Evolutionary conservation across 306 rosid genomes (phyloP).

Genomic region (Trichosanthes cucumerina): DNA sequence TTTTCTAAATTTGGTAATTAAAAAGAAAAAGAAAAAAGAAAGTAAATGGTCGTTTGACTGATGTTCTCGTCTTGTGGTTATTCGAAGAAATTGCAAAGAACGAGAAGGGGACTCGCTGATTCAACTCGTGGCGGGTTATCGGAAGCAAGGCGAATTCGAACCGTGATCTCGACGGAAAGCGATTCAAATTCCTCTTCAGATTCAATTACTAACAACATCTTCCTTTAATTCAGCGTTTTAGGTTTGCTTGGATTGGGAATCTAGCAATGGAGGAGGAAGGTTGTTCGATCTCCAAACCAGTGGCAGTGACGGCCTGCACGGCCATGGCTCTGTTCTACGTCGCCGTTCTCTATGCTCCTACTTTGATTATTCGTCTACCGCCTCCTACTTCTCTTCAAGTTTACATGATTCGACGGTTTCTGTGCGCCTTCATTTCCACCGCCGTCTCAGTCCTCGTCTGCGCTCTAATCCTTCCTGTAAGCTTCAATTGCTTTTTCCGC

Average conservation of each 20-base stretch:
- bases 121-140: neutral
- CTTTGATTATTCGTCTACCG: constrained; percentile 62
- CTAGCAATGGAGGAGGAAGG: constrained; percentile 44
- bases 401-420: constrained; percentile 69
- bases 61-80: neutral
- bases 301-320: constrained; percentile 39
- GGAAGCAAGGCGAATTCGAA: neutral
- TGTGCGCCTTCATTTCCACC: constrained; percentile 59
- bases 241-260: neutral
- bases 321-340: constrained; percentile 66
- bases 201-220: neutral
- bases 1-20: neutral
- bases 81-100: neutral
- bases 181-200: neutral
- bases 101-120: neutral
- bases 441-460: constrained; percentile 41
- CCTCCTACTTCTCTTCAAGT: constrained; percentile 52
- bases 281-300: constrained; percentile 26
- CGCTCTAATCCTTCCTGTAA: constrained; percentile 55
- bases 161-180: neutral
- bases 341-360: constrained; percentile 64
- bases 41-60: neutral
- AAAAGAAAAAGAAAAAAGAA: neutral
- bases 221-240: neutral
- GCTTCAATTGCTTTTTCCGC: constrained; percentile 6